phyloP scores from a whole-genome alignment of 2,329 filamentous ascomycete species.

The Harringtonia lauricola region DNA sequence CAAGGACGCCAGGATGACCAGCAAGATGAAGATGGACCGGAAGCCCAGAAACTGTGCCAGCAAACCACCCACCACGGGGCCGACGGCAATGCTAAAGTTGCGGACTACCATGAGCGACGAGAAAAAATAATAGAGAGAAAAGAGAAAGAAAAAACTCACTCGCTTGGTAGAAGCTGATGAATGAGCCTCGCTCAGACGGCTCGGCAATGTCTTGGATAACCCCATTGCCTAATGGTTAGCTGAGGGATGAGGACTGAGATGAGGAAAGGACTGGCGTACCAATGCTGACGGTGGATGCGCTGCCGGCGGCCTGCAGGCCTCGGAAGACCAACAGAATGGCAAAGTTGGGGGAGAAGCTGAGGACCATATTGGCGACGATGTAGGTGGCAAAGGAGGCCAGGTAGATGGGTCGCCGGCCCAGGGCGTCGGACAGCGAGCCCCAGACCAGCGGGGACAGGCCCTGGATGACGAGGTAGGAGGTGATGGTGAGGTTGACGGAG shows the following conservation, averaged over 20 bases:
- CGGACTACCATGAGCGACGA: too few species aligned
- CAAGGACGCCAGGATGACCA: conserved; percentile 32
- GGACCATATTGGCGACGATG: conserved; percentile 30
- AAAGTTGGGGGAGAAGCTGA: conserved; percentile 29
- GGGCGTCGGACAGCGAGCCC: conserved; percentile 34
- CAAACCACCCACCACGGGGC: conserved; percentile 42
- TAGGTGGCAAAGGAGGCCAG: conserved; percentile 34
- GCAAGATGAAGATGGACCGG: conserved; percentile 44
- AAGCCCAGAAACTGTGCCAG: conserved; percentile 40
- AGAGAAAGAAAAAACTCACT: too few species aligned
- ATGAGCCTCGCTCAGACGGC: too few species aligned
- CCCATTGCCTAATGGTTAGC: too few species aligned
- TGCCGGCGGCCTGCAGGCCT: conserved; percentile 35
- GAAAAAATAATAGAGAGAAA: too few species aligned
- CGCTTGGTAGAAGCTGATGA: too few species aligned
- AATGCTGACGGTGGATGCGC: conserved; percentile 11
- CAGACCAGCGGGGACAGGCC: conserved; percentile 37
- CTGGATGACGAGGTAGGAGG: conserved; percentile 34
- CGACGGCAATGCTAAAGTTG: conserved; percentile 35
- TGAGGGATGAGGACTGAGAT: too few species aligned
- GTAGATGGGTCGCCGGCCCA: conserved; percentile 37
- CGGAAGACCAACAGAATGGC: conserved; percentile 33
- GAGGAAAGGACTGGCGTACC: too few species aligned
- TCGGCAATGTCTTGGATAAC: too few species aligned
- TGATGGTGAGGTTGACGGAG: conserved; percentile 29